These are phyloP conservation scores for Penicillium griseofulvum DNA, from an alignment of 2,329 filamentous ascomycete genomes.

Conservation along the genomic window DNA sequence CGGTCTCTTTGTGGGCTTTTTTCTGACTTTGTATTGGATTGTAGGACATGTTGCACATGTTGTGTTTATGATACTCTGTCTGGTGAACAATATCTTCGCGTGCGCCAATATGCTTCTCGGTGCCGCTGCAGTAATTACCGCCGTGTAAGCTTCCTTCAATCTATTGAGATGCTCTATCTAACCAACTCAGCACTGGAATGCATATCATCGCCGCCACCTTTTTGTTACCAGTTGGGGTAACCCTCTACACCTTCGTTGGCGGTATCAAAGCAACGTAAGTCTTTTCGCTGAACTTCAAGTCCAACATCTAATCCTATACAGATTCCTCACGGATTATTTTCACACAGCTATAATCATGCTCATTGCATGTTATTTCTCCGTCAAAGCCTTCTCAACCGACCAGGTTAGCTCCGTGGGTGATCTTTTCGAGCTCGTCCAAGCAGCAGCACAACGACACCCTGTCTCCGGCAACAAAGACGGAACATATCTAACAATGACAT, in stretches of 20 bases:
- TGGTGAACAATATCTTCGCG: slow-evolving; percentile 56
- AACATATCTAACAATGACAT: slow-evolving; percentile 57
- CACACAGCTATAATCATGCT: slow-evolving; percentile 57
- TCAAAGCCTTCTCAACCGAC: slow-evolving; percentile 46
- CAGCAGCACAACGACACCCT: slow-evolving; percentile 46
- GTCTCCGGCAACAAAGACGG: slow-evolving; percentile 55
- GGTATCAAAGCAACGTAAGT: slow-evolving; percentile 42
- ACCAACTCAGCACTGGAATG: slow-evolving; percentile 45
- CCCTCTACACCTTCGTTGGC: slow-evolving; percentile 41
- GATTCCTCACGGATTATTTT: slow-evolving; percentile 52
- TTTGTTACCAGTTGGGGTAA: slow-evolving; percentile 42
- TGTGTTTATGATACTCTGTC: slow-evolving; percentile 52
- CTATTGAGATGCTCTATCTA: not conserved
- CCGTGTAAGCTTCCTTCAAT: slow-evolving; percentile 25
- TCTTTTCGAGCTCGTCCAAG: slow-evolving; percentile 52
- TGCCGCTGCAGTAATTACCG: slow-evolving; percentile 44
- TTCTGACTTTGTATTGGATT: not conserved
- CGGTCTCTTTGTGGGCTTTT: not conserved
- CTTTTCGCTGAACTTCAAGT: not conserved
- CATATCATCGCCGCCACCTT: slow-evolving; percentile 53
- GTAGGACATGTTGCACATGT: slow-evolving; percentile 45
- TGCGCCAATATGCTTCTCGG: slow-evolving; percentile 55
- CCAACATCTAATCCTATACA: slow-evolving; percentile 12
- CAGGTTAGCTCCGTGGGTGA: slow-evolving; percentile 50
- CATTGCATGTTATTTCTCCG: slow-evolving; percentile 50